Evolutionary conservation across 2,329 filamentous ascomycete species (phyloP).

Genomic region (Rutstroemia sp.): DNA sequence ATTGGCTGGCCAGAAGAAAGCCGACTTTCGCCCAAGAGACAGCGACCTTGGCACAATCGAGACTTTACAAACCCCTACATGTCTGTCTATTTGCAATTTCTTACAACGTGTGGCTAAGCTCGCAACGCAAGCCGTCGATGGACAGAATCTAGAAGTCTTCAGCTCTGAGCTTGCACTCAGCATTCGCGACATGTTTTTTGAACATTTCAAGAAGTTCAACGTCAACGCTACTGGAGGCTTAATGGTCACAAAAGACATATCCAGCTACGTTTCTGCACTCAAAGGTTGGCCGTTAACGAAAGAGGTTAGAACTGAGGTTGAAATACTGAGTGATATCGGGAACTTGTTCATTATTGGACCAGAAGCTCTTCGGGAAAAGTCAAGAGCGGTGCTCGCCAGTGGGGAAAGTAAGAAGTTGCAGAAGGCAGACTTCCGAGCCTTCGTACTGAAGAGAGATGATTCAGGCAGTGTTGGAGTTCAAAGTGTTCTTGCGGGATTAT

Average conservation of each 20-base stretch:
- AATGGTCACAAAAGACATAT: slow-evolving; percentile 94
- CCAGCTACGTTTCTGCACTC: slow-evolving; percentile 82
- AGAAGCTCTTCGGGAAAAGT: slow-evolving; percentile 66
- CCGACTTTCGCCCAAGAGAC: slow-evolving; percentile 63
- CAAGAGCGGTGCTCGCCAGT: slow-evolving; percentile 46
- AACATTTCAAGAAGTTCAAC: slow-evolving; percentile 90
- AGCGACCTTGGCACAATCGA: slow-evolving; percentile 58
- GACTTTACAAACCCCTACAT: slow-evolving; percentile 79
- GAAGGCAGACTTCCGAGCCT: slow-evolving; percentile 71
- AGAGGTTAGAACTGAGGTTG: slow-evolving; percentile 62
- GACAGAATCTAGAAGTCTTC: slow-evolving; percentile 75
- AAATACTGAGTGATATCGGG: slow-evolving; percentile 86
- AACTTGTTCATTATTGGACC: slow-evolving; percentile 91
- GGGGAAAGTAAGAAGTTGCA: slow-evolving; percentile 45
- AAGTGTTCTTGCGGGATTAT: slow-evolving; percentile 57
- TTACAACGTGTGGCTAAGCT: slow-evolving; percentile 59
- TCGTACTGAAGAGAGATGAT: slow-evolving; percentile 81
- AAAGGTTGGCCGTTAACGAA: slow-evolving; percentile 72
- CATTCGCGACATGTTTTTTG: slow-evolving; percentile 71
- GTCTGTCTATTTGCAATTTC: slow-evolving; percentile 73
- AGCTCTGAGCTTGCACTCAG: slow-evolving; percentile 77
- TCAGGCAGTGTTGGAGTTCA: slow-evolving; percentile 74
- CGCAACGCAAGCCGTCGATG: slow-evolving; percentile 65
- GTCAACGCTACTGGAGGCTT: slow-evolving; percentile 90
- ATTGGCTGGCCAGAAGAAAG: slow-evolving; percentile 61